Percentiles rank a stretch among this genome's conserved stretches.
phyloP scores from a whole-genome alignment of 2,329 filamentous ascomycete genomes.

The Nothophoma quercina region DNA sequence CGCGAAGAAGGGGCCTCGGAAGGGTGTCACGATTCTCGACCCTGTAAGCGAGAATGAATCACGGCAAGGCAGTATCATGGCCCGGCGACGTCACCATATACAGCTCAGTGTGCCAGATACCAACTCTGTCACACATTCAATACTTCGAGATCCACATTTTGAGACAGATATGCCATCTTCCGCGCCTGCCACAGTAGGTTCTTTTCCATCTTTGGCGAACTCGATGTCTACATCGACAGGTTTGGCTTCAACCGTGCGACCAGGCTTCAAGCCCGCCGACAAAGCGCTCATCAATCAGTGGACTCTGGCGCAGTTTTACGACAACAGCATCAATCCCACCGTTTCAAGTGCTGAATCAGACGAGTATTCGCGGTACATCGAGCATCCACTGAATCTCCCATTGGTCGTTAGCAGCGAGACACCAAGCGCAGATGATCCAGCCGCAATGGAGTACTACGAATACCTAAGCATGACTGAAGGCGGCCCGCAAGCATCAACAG shows the following conservation, averaged over 20 bases:
- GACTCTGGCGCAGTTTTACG: slow-evolving; percentile 86
- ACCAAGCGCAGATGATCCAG: slow-evolving; percentile 58
- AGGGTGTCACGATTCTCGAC: slow-evolving; percentile 74
- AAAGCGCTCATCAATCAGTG: slow-evolving; percentile 85
- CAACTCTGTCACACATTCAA: slow-evolving; percentile 51
- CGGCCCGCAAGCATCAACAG: slow-evolving; percentile 23
- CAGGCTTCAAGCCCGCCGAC: slow-evolving; percentile 64
- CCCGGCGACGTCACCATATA: slow-evolving; percentile 29
- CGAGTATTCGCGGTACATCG: slow-evolving; percentile 89
- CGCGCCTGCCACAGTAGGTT: slow-evolving; percentile 23
- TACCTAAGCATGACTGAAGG: slow-evolving; percentile 69
- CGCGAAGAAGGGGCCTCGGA: slow-evolving; percentile 68
- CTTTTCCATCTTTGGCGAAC: slow-evolving; percentile 37
- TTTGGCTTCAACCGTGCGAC: slow-evolving; percentile 32
- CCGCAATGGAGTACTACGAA: slow-evolving; percentile 74
- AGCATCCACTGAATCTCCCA: slow-evolving; percentile 85
- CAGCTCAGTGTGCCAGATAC: slow-evolving; percentile 40
- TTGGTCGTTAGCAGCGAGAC: slow-evolving; percentile 77
- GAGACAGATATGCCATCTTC: slow-evolving; percentile 38
- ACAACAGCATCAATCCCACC: slow-evolving; percentile 83
- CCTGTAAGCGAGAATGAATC: slow-evolving; percentile 56
- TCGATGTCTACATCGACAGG: slow-evolving; percentile 40
- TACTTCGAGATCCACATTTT: slow-evolving; percentile 52
- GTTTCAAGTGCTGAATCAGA: slow-evolving; percentile 78
- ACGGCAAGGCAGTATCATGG: slow-evolving; percentile 27